Evolutionary conservation across 768 basidiomycete genomes (phyloP).

Genomic region (Tephrocybe sp.): DNA sequence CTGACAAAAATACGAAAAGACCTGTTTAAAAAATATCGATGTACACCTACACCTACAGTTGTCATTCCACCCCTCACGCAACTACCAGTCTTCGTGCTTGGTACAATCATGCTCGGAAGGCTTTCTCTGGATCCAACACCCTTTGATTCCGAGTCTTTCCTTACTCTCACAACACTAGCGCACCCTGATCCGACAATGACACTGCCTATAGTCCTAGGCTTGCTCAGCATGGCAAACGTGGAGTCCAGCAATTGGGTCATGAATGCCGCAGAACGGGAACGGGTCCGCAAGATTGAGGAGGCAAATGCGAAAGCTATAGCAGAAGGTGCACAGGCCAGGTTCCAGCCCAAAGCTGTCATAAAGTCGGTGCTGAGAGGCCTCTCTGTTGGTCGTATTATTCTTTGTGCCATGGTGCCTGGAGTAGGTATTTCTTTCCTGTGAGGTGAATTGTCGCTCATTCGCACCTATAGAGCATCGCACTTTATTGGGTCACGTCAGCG

Average conservation of each 20-base stretch:
- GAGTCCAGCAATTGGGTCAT: conserved; percentile 77
- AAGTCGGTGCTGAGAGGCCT: conserved; percentile 55
- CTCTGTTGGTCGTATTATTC: conserved; percentile 65
- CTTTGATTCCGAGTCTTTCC: conserved; percentile 75
- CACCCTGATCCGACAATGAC: conserved; percentile 71
- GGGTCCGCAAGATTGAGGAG: conserved; percentile 45
- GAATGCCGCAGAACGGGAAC: conserved; percentile 55
- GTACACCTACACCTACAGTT: conserved; percentile 57
- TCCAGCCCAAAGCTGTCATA: conserved; percentile 44
- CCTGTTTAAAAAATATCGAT: conserved; percentile 59
- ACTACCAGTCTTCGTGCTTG: conserved; percentile 70
- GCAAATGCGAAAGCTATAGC: conserved; percentile 47
- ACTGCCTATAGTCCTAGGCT: conserved; percentile 69
- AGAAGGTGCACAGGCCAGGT: conserved; percentile 43
- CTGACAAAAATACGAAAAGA: conserved; percentile 54
- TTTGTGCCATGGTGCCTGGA: conserved; percentile 71
- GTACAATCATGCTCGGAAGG: conserved; percentile 56
- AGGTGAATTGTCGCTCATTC: neutral
- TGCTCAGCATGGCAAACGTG: conserved; percentile 77
- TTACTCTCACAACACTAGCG: conserved; percentile 68
- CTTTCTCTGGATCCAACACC: conserved; percentile 61
- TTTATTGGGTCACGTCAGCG: conserved; percentile 82
- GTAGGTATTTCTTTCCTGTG: conserved; percentile 37
- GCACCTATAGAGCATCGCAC: conserved; percentile 52
- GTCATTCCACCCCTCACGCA: conserved; percentile 63